Conservation (phyloP, 1,284 basidiomycete genomes). For the Phellopilus nigrolimitatus region DNA sequence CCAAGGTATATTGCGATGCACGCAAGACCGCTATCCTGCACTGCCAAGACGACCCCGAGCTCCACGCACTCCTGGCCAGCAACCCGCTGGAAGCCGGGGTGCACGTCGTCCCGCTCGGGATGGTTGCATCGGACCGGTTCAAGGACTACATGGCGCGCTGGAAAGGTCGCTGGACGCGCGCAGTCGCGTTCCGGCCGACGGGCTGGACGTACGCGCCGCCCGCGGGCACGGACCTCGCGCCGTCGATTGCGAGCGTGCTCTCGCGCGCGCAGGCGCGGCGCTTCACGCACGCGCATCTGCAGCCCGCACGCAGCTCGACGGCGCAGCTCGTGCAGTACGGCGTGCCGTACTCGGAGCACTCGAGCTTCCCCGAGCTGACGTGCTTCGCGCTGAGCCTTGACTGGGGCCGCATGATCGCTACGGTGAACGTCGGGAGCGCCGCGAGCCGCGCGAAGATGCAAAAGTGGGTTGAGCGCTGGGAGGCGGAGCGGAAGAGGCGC, state of each 20-base stretch:
- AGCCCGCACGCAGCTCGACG: constrained; percentile 69
- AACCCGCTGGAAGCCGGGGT: constrained; percentile 78
- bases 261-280: constrained; percentile 56
- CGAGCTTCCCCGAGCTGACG: constrained; percentile 89
- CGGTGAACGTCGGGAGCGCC: constrained; percentile 89
- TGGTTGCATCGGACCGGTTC: constrained; percentile 76
- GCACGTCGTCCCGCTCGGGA: constrained; percentile 80
- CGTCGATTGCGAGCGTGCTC: constrained; percentile 64
- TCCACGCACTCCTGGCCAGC: constrained; percentile 73
- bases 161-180: constrained; percentile 68
- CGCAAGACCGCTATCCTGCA: constrained; percentile 77
- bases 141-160: constrained; percentile 75
- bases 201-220: constrained; percentile 87
- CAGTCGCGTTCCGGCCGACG: constrained; percentile 86
- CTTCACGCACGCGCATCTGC: constrained; percentile 68
- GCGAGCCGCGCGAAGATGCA: constrained; percentile 77
- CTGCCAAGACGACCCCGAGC: constrained; percentile 79
- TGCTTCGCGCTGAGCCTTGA: constrained; percentile 86
- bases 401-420: constrained; percentile 88
- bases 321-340: constrained; percentile 71
- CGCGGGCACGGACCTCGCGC: constrained; percentile 56
- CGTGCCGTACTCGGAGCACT: constrained; percentile 96
- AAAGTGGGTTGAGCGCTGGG: constrained; percentile 85
- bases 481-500: constrained; percentile 67
- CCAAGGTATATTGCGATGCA: constrained; percentile 88